Evolutionary conservation across 768 basidiomycete species (phyloP).

Genomic region (Harrya chromipes): DNA sequence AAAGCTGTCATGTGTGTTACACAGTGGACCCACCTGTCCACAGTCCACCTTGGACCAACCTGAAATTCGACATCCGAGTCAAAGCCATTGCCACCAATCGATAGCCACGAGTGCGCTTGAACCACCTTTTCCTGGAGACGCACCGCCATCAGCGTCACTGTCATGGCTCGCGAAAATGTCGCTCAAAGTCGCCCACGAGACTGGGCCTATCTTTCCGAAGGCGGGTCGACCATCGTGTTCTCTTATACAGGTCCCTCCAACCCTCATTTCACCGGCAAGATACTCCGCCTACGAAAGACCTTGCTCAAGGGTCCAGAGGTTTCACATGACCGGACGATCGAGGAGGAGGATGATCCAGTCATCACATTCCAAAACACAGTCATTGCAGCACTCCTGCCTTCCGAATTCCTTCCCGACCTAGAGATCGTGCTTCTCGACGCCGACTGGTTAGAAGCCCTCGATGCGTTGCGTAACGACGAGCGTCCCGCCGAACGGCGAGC

Average conservation of each 20-base stretch:
- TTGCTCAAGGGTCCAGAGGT: slow-evolving; percentile 6
- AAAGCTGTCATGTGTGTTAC: not conserved
- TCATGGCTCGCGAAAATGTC: slow-evolving; percentile 19
- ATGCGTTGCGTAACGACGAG: slow-evolving; percentile 39
- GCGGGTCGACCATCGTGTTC: slow-evolving; percentile 89
- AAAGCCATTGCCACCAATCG: too few species aligned
- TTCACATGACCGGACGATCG: slow-evolving; percentile 22
- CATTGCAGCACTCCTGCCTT: slow-evolving; percentile 63
- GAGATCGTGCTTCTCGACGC: slow-evolving; percentile 43
- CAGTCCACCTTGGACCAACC: too few species aligned
- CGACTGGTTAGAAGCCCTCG: slow-evolving; percentile 61
- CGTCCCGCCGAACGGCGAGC: slow-evolving; percentile 57
- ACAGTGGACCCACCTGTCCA: too few species aligned
- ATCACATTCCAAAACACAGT: slow-evolving; percentile 61
- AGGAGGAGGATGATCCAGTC: slow-evolving; percentile 38
- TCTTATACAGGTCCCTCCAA: slow-evolving; percentile 63
- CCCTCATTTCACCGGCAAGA: slow-evolving; percentile 55
- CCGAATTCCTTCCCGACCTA: slow-evolving; percentile 55
- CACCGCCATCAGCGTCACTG: not conserved
- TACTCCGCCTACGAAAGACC: slow-evolving; percentile 75
- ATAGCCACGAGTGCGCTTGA: not conserved
- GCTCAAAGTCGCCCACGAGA: slow-evolving; percentile 38
- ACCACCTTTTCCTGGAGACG: too few species aligned
- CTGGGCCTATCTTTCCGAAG: slow-evolving; percentile 90
- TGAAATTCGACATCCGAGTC: too few species aligned